Evolutionary conservation across 306 rosid genomes (phyloP).

Genomic region (Lagenaria siceraria): DNA sequence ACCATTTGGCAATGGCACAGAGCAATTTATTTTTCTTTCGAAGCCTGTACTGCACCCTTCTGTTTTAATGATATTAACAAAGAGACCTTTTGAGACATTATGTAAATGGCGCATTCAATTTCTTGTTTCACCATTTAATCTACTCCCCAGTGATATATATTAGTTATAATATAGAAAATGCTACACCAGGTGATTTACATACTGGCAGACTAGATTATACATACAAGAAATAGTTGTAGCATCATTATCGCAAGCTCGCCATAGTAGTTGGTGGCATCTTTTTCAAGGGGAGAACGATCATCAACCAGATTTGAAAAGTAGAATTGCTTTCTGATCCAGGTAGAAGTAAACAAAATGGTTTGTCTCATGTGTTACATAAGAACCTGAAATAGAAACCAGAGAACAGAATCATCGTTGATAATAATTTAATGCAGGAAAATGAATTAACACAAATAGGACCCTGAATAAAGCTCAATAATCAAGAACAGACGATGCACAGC

Average conservation of each 20-base stretch:
- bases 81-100: neutral
- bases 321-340: slow-evolving; percentile 89
- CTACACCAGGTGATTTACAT: neutral
- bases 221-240: neutral
- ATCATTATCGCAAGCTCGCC: neutral
- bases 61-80: neutral
- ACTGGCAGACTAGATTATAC: neutral
- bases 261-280: neutral
- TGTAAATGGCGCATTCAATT: neutral
- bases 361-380: slow-evolving; percentile 94
- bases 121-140: neutral
- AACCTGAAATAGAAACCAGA: slow-evolving; percentile 37
- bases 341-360: slow-evolving; percentile 93
- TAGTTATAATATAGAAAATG: neutral
- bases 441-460: neutral
- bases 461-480: neutral
- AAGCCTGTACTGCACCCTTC: neutral
- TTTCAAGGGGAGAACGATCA: slow-evolving; percentile 2
- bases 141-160: neutral
- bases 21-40: neutral
- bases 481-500: neutral
- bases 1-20: neutral
- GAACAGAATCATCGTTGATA: slow-evolving; percentile 2
- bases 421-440: neutral
- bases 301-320: slow-evolving; percentile 85